Conservation (phyloP, 345 rosid species). For the Lepidium didymum region DNA sequence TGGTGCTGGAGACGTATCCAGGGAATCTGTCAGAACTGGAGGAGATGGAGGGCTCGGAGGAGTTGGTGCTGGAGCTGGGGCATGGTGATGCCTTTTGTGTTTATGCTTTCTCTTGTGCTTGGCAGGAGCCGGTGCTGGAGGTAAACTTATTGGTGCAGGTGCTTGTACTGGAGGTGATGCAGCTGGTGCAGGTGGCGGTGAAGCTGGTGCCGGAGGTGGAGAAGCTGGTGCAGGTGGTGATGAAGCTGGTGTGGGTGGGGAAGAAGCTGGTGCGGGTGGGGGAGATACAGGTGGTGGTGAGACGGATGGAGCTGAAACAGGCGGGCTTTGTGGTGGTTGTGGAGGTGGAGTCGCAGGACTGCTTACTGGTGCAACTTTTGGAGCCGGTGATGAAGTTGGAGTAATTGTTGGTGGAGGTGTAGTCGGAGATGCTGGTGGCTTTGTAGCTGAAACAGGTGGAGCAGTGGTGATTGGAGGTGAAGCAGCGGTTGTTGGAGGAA, state of each 20-base stretch:
- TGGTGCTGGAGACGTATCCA: conserved; percentile 75
- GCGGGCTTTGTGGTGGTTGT: conserved; percentile 44
- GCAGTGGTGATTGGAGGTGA: conserved; percentile 9
- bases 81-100: conserved; percentile 58
- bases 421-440: conserved; percentile 35
- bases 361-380: conserved; percentile 55
- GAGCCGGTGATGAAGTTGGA: conserved; percentile 49
- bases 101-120: conserved; percentile 63
- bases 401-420: conserved; percentile 45
- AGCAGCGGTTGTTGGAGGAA: conserved; percentile 27
- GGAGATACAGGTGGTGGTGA: conserved; percentile 41
- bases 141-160: conserved; percentile 38
- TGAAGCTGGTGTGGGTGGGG: conserved; percentile 38
- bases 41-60: conserved; percentile 88
- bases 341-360: conserved; percentile 57
- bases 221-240: too few species aligned
- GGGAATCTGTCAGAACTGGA: conserved; percentile 46
- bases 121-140: conserved; percentile 59
- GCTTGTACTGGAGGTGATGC: conserved; percentile 37
- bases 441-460: conserved; percentile 21
- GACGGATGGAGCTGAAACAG: conserved; percentile 38
- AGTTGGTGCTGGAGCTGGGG: conserved; percentile 67
- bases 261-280: conserved; percentile 39
- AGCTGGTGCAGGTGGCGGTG: conserved; percentile 22
- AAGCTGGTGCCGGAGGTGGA: conserved; percentile 42